phyloP scores from a whole-genome alignment of 805 yeast species.

The Saccharomyces jurei region DNA sequence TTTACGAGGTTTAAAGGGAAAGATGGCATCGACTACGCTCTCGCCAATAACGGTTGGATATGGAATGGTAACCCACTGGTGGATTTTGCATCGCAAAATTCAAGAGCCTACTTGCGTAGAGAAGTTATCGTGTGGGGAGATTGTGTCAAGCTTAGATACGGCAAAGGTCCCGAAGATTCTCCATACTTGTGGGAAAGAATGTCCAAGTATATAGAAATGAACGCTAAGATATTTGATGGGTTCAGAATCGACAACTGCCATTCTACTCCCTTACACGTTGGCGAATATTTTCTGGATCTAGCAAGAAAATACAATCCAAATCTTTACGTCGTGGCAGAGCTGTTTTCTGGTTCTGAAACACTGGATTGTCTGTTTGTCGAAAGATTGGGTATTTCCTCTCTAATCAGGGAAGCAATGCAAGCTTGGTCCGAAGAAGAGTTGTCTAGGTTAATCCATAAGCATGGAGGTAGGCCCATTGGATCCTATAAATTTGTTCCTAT shows the following conservation, averaged over 20 bases:
- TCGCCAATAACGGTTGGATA: constrained; percentile 97
- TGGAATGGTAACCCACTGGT: constrained; percentile 94
- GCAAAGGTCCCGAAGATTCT: constrained; percentile 66
- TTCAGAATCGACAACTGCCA: constrained; percentile 93
- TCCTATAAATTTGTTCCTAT: constrained; percentile 75
- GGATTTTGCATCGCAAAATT: constrained; percentile 78
- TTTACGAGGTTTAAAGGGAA: constrained; percentile 59
- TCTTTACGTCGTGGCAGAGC: constrained; percentile 86
- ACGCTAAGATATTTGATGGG: constrained; percentile 75
- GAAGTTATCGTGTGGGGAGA: constrained; percentile 98
- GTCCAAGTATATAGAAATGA: constrained; percentile 62
- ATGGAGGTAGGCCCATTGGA: constrained; percentile 95
- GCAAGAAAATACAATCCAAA: constrained; percentile 83
- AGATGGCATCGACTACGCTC: constrained; percentile 53
- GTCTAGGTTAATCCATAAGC: constrained; percentile 77
- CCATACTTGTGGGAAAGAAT: constrained; percentile 86
- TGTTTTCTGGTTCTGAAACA: constrained; percentile 86
- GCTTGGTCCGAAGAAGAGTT: constrained; percentile 84
- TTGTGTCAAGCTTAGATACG: constrained; percentile 88
- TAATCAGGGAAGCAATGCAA: constrained; percentile 96
- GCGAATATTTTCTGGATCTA: constrained; percentile 75
- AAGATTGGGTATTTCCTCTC: constrained; percentile 77
- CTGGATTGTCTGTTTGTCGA: constrained; percentile 88
- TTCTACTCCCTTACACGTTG: constrained; percentile 93
- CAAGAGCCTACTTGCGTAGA: constrained; percentile 78